phyloP scores from a whole-genome alignment of 2,329 filamentous ascomycete species.

The Sclerotinia sclerotiorum region DNA sequence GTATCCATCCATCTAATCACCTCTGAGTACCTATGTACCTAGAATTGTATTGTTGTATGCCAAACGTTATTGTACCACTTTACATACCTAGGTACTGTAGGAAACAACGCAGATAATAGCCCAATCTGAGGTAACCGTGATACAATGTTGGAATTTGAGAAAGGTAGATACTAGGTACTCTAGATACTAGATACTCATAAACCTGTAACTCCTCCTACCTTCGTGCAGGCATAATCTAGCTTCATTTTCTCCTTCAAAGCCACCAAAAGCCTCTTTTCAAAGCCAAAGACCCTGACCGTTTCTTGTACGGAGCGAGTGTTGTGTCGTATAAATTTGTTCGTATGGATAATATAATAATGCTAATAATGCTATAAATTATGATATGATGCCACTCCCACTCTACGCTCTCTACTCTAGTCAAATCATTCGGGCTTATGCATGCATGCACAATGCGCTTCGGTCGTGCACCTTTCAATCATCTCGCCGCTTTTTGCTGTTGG shows the following conservation, averaged over 20 bases:
- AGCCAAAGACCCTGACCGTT: slow-evolving; percentile 7
- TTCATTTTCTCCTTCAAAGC: neutral
- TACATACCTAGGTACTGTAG: neutral
- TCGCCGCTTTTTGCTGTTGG: slow-evolving; percentile 15
- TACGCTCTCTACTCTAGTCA: slow-evolving; percentile 1
- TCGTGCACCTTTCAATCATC: neutral
- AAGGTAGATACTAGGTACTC: too few relatives aligned
- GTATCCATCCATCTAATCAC: neutral
- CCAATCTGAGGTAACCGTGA: slow-evolving; percentile 5
- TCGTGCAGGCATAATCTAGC: neutral
- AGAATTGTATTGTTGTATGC: neutral
- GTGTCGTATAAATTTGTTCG: slow-evolving; percentile 18
- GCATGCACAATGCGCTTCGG: slow-evolving; percentile 26
- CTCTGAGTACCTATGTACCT: neutral
- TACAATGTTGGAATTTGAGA: neutral
- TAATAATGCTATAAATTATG: slow-evolving; percentile 21
- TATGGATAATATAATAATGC: slow-evolving; percentile 19
- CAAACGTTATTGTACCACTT: slow-evolving; percentile 2
- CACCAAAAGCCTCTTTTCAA: neutral
- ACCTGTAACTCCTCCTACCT: neutral
- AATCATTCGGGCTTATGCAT: slow-evolving; percentile 36
- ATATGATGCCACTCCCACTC: slow-evolving; percentile 10
- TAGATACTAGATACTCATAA: too few relatives aligned
- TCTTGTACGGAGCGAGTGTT: neutral
- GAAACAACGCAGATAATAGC: neutral